Evolutionary conservation across 352 stramenopile species (phyloP).

Genomic region (Globisporangium spinosum): DNA sequence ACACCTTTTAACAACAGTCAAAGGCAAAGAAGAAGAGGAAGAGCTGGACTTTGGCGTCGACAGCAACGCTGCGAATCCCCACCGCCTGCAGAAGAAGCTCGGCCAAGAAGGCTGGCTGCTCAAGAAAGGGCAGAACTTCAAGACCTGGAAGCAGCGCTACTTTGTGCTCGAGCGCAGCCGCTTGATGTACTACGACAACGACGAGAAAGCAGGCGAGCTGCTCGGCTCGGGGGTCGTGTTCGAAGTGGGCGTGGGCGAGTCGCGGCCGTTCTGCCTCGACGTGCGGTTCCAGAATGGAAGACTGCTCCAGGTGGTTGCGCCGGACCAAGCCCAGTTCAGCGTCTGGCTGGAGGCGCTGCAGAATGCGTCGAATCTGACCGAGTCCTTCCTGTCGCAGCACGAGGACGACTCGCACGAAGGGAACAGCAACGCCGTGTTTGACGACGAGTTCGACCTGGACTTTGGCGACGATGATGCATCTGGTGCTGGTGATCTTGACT

Average conservation of each 20-base stretch:
- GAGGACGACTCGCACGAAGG: conserved; percentile 15
- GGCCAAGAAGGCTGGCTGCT: conserved; percentile 53
- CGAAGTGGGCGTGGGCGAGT: conserved; percentile 46
- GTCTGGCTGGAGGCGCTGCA: conserved; percentile 55
- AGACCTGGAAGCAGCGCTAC: conserved; percentile 82
- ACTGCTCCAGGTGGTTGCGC: conserved; percentile 57
- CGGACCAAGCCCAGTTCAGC: conserved; percentile 46
- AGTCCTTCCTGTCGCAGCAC: conserved; percentile 51
- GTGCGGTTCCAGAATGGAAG: conserved; percentile 76
- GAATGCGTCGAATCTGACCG: conserved; percentile 54
- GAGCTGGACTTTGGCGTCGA: neutral
- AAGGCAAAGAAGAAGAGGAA: conserved; percentile 15
- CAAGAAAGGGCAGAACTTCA: conserved; percentile 80
- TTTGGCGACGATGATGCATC: conserved; percentile 21
- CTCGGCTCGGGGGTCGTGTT: conserved; percentile 69
- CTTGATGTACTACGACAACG: conserved; percentile 50
- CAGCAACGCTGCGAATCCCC: neutral
- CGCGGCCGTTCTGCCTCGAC: conserved; percentile 60
- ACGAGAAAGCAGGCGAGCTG: conserved; percentile 32
- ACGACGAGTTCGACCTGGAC: conserved; percentile 55
- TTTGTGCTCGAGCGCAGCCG: conserved; percentile 67
- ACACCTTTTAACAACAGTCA: conserved; percentile 8
- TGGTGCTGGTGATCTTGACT: conserved; percentile 26
- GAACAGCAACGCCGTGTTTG: conserved; percentile 15
- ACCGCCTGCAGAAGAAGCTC: conserved; percentile 12